Percentiles rank a stretch among this genome's conserved stretches.
phyloP scores from a whole-genome alignment of 2,329 filamentous ascomycete species.

The Hymenoscyphus occultus region DNA sequence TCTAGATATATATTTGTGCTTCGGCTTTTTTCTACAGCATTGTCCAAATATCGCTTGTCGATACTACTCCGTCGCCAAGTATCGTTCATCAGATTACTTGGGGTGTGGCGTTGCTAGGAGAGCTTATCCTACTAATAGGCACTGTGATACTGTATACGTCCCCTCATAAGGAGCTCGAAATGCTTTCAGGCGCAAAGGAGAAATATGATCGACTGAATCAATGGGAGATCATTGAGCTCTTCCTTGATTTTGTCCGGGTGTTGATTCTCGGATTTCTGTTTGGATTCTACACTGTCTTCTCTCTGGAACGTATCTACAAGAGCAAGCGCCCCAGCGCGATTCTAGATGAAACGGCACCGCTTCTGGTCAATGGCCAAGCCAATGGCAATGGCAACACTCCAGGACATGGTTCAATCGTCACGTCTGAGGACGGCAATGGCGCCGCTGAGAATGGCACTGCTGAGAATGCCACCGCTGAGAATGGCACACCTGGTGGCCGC shows the following conservation, averaged over 20 bases:
- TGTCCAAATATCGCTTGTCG: constrained; percentile 80
- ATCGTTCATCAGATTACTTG: constrained; percentile 78
- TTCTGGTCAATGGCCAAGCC: constrained; percentile 49
- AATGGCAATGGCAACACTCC: constrained; percentile 34
- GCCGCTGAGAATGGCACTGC: neutral
- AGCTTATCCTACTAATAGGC: constrained; percentile 67
- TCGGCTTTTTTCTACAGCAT: constrained; percentile 86
- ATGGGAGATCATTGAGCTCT: constrained; percentile 65
- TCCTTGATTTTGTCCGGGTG: constrained; percentile 66
- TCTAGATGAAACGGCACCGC: constrained; percentile 57
- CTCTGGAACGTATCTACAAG: constrained; percentile 35
- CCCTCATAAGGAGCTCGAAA: constrained; percentile 58
- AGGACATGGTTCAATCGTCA: constrained; percentile 41
- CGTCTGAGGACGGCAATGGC: constrained; percentile 22
- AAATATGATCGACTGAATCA: constrained; percentile 38
- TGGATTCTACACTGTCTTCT: constrained; percentile 57
- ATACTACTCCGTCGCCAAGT: constrained; percentile 78
- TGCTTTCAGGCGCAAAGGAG: constrained; percentile 41
- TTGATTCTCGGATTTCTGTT: constrained; percentile 55
- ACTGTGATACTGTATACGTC: constrained; percentile 67
- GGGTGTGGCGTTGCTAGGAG: constrained; percentile 68
- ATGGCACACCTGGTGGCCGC: constrained; percentile 36
- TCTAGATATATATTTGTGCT: constrained; percentile 78
- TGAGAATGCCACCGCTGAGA: constrained; percentile 18
- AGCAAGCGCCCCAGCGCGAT: constrained; percentile 18